These are phyloP conservation scores for Amphicarpaea edgeworthii DNA, from an alignment of 306 rosid genomes.

Conservation along the genomic window DNA sequence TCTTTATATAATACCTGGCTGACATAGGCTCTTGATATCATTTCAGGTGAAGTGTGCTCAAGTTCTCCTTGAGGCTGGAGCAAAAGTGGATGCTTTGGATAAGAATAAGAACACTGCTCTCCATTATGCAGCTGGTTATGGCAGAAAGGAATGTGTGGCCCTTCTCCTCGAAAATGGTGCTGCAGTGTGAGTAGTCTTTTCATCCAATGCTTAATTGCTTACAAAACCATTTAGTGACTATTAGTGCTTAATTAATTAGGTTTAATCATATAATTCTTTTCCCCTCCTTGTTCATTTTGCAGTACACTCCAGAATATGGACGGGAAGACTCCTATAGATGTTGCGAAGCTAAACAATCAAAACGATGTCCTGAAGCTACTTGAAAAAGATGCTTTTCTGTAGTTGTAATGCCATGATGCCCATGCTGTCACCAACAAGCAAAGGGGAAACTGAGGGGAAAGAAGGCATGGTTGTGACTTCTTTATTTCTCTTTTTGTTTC, in stretches of 20 bases:
- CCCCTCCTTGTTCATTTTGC: conserved; percentile 47
- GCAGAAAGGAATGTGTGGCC: conserved; percentile 96
- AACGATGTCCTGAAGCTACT: conserved; percentile 90
- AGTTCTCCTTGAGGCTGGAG: conserved; percentile 95
- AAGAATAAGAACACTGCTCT: conserved; percentile 97
- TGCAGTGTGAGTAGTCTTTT: conserved; percentile 81
- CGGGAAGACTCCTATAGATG: conserved; percentile 97
- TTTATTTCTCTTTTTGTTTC: conserved; percentile 23
- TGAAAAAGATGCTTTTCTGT: conserved; percentile 96
- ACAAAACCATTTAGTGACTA: neutral
- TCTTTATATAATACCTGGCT: conserved; percentile 25
- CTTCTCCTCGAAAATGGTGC: conserved; percentile 92
- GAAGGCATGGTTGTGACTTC: conserved; percentile 19
- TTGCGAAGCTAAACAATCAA: conserved; percentile 96
- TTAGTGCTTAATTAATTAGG: neutral
- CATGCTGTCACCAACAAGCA: conserved; percentile 1
- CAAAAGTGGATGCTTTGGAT: conserved; percentile 93
- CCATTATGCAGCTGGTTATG: conserved; percentile 99
- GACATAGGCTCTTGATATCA: neutral
- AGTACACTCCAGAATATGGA: conserved; percentile 97
- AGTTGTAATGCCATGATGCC: conserved; percentile 42
- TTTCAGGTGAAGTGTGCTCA: conserved; percentile 97
- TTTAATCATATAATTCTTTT: conserved; percentile 8
- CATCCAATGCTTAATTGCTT: conserved; percentile 29
- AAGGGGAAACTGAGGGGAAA: conserved; percentile 11